These are phyloP conservation scores for Raphanus raphanistrum DNA, from an alignment of 345 rosid genomes.

Conservation along the genomic window DNA sequence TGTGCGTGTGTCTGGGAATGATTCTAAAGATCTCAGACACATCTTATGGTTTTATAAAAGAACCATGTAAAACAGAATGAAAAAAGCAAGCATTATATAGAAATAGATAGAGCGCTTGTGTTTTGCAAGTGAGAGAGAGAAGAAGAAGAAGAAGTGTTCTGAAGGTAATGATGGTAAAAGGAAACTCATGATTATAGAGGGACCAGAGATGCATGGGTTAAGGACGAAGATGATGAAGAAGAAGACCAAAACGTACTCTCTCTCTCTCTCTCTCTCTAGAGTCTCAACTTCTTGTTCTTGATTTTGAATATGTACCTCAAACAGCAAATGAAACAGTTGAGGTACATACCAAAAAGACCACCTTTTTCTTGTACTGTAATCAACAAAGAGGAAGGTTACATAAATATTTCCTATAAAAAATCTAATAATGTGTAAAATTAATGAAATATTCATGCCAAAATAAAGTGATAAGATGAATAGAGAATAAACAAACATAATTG, in stretches of 20 bases:
- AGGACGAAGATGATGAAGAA: slow-evolving; percentile 38
- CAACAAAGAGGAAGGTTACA: background rate
- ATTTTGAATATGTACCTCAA: slow-evolving; percentile 10
- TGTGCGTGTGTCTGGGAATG: slow-evolving; percentile 16
- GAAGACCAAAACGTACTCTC: slow-evolving; percentile 21
- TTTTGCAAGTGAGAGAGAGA: slow-evolving; percentile 14
- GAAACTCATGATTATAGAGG: slow-evolving; percentile 53
- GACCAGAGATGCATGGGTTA: slow-evolving; percentile 44
- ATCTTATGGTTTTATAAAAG: background rate
- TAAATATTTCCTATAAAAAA: background rate
- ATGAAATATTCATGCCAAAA: no score
- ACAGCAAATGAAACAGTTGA: background rate
- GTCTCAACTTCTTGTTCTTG: slow-evolving; percentile 23
- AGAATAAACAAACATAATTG: slow-evolving; percentile 17
- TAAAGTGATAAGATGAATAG: slow-evolving; percentile 5
- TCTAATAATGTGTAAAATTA: slow-evolving; percentile 16
- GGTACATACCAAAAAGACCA: background rate
- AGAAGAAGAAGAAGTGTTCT: slow-evolving; percentile 30
- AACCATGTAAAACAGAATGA: slow-evolving; percentile 10
- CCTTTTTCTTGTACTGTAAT: background rate
- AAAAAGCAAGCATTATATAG: slow-evolving; percentile 18
- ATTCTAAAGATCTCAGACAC: slow-evolving; percentile 18
- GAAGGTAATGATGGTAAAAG: slow-evolving; percentile 60
- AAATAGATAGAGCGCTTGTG: background rate
- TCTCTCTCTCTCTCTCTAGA: background rate